A percentile compares a stretch with the other conserved stretches of the same genome.
phyloP scores from a whole-genome alignment of 1,139 yeast species.

The Pichia sp. region DNA sequence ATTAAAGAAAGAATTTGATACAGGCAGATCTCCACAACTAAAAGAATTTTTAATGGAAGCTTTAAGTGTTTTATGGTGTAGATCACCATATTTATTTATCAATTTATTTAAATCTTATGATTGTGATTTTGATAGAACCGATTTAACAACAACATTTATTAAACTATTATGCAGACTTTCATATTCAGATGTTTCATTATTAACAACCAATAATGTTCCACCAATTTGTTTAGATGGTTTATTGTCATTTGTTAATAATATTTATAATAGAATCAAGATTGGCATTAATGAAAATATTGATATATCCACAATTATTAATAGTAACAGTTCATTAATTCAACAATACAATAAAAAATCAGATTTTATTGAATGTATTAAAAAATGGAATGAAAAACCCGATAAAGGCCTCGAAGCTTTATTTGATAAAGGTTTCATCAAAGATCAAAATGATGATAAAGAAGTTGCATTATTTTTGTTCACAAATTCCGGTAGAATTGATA shows the following conservation, averaged over 20 bases:
- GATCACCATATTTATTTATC: conserved; percentile 74
- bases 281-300: conserved; percentile 22
- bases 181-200: conserved; percentile 69
- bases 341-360: conserved; percentile 61
- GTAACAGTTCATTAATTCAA: conserved; percentile 29
- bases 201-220: conserved; percentile 83
- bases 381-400: conserved; percentile 72
- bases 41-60: conserved; percentile 84
- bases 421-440: conserved; percentile 57
- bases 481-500: conserved; percentile 77
- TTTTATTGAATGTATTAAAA: conserved; percentile 66
- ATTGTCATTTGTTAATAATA: conserved; percentile 60
- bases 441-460: conserved; percentile 46
- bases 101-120: conserved; percentile 77
- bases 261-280: conserved; percentile 49
- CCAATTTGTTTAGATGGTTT: conserved; percentile 90
- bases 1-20: conserved; percentile 25
- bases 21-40: conserved; percentile 37
- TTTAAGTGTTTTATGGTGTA: conserved; percentile 74
- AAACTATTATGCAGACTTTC: conserved; percentile 71
- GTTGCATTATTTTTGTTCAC: conserved; percentile 72
- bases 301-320: conserved; percentile 10
- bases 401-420: conserved; percentile 61
- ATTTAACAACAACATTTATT: conserved; percentile 63
- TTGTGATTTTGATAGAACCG: conserved; percentile 84